Conservation (phyloP, 108 stramenopile genomes). For the Chaetoceros muelleri region DNA sequence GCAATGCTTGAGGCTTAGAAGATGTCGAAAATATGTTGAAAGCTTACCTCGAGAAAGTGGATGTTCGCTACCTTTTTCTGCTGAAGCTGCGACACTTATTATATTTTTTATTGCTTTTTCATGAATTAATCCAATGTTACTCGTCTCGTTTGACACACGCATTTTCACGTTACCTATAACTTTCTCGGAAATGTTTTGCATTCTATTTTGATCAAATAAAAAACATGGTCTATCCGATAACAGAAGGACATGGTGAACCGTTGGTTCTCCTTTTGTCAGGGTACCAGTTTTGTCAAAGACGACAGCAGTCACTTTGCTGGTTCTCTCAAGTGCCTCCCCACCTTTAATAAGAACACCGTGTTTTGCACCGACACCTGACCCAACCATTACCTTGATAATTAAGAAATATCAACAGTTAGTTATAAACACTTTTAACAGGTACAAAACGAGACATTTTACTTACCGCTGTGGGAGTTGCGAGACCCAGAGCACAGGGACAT, state of each 20-base stretch:
- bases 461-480: constrained; percentile 85
- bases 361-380: constrained; percentile 77
- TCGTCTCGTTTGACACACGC: not conserved
- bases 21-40: not conserved
- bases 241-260: constrained; percentile 23
- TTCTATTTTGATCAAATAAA: constrained; percentile 10
- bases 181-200: too few species aligned
- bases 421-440: not conserved
- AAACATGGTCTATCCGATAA: constrained; percentile 13
- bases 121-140: constrained; percentile 2
- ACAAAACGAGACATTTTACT: constrained; percentile 17
- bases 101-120: constrained; percentile 23
- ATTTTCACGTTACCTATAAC: too few species aligned
- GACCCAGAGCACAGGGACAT: constrained; percentile 89
- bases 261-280: constrained; percentile 21
- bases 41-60: constrained; percentile 35
- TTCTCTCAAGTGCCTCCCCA: constrained; percentile 68
- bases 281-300: constrained; percentile 89
- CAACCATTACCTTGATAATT: constrained; percentile 26
- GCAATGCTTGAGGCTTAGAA: not conserved
- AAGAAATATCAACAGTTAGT: not conserved
- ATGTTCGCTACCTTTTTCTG: constrained; percentile 46
- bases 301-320: constrained; percentile 45
- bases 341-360: constrained; percentile 86
- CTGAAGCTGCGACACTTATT: constrained; percentile 34